Conservation (phyloP, 2,329 filamentous ascomycete species). For the Sporothrix schenckii region DNA sequence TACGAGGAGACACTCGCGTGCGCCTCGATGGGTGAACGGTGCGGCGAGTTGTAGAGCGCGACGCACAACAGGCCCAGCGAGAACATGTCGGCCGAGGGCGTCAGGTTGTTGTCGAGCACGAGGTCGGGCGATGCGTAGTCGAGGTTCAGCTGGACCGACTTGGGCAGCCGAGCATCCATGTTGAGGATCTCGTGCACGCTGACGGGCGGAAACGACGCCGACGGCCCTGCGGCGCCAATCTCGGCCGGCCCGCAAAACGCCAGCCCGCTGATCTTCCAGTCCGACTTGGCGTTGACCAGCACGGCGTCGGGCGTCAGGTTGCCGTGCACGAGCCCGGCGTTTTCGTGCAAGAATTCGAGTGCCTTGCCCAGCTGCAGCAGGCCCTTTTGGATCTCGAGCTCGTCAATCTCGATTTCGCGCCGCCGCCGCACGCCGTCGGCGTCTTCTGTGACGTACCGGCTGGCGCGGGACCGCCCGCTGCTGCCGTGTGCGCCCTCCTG, state of each 20-base stretch:
- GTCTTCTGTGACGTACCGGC: slow-evolving; percentile 80
- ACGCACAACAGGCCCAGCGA: slow-evolving; percentile 86
- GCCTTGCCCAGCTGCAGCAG: slow-evolving; percentile 70
- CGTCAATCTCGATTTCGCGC: slow-evolving; percentile 89
- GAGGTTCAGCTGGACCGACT: slow-evolving; percentile 81
- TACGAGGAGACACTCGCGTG: slow-evolving; percentile 81
- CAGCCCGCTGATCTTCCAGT: slow-evolving; percentile 98
- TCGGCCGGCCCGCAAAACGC: slow-evolving; percentile 84
- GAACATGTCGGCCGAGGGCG: slow-evolving; percentile 86
- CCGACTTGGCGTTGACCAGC: slow-evolving; percentile 93
- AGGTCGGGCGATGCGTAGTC: slow-evolving; percentile 97
- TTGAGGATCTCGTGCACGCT: slow-evolving; percentile 82
- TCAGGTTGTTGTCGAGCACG: slow-evolving; percentile 85
- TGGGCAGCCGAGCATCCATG: slow-evolving; percentile 80
- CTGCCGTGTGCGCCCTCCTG: slow-evolving; percentile 63
- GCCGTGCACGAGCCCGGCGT: slow-evolving; percentile 71
- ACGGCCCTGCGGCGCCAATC: slow-evolving; percentile 45
- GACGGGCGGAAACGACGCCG: slow-evolving; percentile 76
- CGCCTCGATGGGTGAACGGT: slow-evolving; percentile 80
- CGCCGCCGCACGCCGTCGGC: slow-evolving; percentile 71
- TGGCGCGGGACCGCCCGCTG: slow-evolving; percentile 65
- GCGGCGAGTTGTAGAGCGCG: slow-evolving; percentile 92
- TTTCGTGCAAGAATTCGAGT: slow-evolving; percentile 40
- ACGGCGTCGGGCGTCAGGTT: slow-evolving; percentile 94
- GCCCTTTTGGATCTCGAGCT: slow-evolving; percentile 96